Evolutionary conservation across 1,284 basidiomycete genomes (phyloP).

Genomic region (Pseudozyma thailandica): DNA sequence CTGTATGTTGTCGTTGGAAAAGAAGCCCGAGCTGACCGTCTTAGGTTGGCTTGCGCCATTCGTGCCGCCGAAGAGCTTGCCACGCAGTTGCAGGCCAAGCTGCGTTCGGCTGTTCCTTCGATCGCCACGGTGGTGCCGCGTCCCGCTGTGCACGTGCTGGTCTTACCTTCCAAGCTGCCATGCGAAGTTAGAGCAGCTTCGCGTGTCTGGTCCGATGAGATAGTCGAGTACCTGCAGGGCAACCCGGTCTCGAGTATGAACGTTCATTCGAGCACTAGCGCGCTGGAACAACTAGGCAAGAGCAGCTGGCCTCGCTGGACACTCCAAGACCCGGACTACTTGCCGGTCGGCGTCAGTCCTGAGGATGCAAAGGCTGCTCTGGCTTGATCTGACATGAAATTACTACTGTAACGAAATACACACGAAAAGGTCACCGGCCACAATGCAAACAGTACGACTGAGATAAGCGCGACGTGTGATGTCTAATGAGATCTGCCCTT

Average conservation of each 20-base stretch:
- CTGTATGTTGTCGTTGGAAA: slow-evolving; percentile 56
- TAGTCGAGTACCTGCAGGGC: slow-evolving; percentile 28
- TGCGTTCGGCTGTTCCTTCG: slow-evolving; percentile 4
- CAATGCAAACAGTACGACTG: too few species aligned
- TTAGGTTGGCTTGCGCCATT: slow-evolving; percentile 36
- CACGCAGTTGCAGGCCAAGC: slow-evolving; percentile 10
- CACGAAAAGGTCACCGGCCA: slow-evolving; percentile 6
- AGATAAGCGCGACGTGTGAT: too few species aligned
- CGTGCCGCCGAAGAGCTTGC: slow-evolving; percentile 45
- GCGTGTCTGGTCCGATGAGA: slow-evolving; percentile 48
- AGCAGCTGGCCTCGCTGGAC: slow-evolving; percentile 25
- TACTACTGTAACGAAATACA: too few species aligned
- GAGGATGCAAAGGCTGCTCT: slow-evolving; percentile 24
- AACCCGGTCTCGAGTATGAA: slow-evolving; percentile 34
- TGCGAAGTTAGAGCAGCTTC: slow-evolving; percentile 45
- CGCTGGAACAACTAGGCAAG: slow-evolving; percentile 31
- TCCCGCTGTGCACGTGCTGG: slow-evolving; percentile 56
- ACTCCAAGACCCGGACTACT: slow-evolving; percentile 28
- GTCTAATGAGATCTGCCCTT: too few species aligned
- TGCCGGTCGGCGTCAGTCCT: slow-evolving; percentile 48
- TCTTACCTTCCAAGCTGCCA: slow-evolving; percentile 52
- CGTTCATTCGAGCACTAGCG: slow-evolving; percentile 21
- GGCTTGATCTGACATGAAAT: slow-evolving; percentile 8
- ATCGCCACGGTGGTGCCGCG: slow-evolving; percentile 23
- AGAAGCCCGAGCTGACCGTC: slow-evolving; percentile 44